These are phyloP conservation scores for Coemansia sp. DNA, from an alignment of 192 early-diverging fungal genomes.

Conservation along the genomic window DNA sequence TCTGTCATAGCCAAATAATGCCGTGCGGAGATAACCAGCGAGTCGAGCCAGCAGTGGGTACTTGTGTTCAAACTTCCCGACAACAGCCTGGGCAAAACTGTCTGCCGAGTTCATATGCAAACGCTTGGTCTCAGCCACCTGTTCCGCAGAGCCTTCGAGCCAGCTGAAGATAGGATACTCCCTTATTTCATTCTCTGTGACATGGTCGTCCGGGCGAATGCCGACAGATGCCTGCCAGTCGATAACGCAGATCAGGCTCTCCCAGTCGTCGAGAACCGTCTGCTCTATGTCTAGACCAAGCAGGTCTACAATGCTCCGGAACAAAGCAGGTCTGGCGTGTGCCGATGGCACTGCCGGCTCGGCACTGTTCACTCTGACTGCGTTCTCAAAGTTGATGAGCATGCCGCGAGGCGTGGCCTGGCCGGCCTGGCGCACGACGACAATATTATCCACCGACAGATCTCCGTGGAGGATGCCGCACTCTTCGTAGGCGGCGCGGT, in stretches of 20 bases:
- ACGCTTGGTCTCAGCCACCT: background rate
- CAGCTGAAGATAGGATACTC: background rate
- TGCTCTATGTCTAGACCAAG: background rate
- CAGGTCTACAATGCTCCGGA: slow-evolving; percentile 29
- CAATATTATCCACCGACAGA: slow-evolving; percentile 19
- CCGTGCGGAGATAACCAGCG: background rate
- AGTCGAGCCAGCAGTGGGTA: background rate
- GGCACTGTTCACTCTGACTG: background rate
- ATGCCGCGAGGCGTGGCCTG: background rate
- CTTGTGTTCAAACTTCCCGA: background rate
- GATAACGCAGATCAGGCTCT: slow-evolving; percentile 8
- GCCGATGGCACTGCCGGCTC: background rate
- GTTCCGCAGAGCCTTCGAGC: background rate
- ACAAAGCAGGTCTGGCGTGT: slow-evolving; percentile 4
- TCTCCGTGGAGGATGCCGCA: slow-evolving; percentile 17
- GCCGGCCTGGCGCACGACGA: slow-evolving; percentile 1
- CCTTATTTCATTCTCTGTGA: background rate
- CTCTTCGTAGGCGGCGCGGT: slow-evolving; percentile 8
- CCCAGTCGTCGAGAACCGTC: slow-evolving; percentile 14
- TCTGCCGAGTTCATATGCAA: background rate
- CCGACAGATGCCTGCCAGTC: slow-evolving; percentile 15
- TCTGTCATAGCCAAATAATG: background rate
- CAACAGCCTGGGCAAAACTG: background rate
- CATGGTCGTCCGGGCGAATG: background rate
- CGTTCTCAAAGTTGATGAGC: slow-evolving; percentile 27